Conservation (phyloP, 352 stramenopile genomes). For the Phytopythium helicoides region DNA sequence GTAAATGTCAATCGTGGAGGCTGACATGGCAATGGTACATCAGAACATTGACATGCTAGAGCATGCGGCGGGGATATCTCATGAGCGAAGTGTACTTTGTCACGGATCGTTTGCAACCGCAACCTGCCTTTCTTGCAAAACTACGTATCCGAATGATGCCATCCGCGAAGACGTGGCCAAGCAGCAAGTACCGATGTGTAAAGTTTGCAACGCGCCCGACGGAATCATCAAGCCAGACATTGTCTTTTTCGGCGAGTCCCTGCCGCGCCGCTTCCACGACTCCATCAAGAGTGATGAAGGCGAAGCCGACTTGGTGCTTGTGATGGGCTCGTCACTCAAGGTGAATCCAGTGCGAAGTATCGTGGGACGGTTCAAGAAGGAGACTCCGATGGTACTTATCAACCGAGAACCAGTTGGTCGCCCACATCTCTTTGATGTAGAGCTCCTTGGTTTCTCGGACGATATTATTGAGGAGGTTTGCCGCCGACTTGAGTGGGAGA, state of each 20-base stretch:
- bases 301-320: conserved; percentile 94
- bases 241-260: conserved; percentile 97
- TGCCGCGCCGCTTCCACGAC: conserved; percentile 90
- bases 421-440: conserved; percentile 83
- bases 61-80: conserved; percentile 88
- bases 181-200: conserved; percentile 79
- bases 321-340: conserved; percentile 97
- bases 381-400: conserved; percentile 83
- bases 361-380: conserved; percentile 76
- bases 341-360: conserved; percentile 95
- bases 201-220: conserved; percentile 55
- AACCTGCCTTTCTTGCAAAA: conserved; percentile 91
- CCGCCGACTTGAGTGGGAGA: conserved; percentile 70
- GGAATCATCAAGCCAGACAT: conserved; percentile 98
- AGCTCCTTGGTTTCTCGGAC: conserved; percentile 81
- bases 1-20: neutral
- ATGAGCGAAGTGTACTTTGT: conserved; percentile 90
- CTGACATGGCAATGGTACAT: neutral
- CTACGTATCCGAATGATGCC: conserved; percentile 73
- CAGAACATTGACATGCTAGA: conserved; percentile 99
- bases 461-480: conserved; percentile 84
- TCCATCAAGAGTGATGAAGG: conserved; percentile 76
- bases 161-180: conserved; percentile 84
- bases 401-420: conserved; percentile 80
- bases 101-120: conserved; percentile 94